Base-by-base conservation (phyloP, 2,329 filamentous ascomycete species). In the Aureobasidium subglaciale region DNA sequence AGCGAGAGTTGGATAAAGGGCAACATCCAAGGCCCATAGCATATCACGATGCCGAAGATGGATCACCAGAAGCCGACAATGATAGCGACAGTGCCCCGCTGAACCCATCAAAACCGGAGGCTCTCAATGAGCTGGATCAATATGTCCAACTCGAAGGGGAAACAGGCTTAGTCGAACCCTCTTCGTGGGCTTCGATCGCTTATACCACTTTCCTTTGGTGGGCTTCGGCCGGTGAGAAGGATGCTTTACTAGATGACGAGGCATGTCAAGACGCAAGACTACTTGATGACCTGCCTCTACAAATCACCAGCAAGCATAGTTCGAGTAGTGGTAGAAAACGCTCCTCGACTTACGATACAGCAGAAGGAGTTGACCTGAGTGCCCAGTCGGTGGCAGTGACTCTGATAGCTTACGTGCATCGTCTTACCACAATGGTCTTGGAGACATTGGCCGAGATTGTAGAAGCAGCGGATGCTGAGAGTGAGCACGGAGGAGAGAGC, bases 131-230 rank as follows among this genome's bases (percentile, higher is more conserved):
- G 7, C 27, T 46, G 16, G 60, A 61, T 5, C 27, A 61, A 24
- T 58, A 42, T 42, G 56, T 54, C 18, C 50, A 56, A 8, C 43
- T 63, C 6, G 60, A 63, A 35, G 60, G 60, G 55, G 65, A 65
- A 35, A 48, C 56, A 15, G 62, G 68, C 10, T 59, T 80, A 1
- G 76, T 82, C 8, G 81, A 85, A 61, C 76, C 80, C 3, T 68
- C 77, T 34, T 79, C 79, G 0, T 85, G 82, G 88, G 78, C 86
- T 0, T 83, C 86, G 1, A 79, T 92, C 24, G 88, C 88, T 5
- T 93, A 92, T 70, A 83, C 81, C 55, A 85, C 86, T 22, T 91
- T 92, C 73, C 89, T 92, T 80, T 93, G 88, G 88, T 93, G 89
- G 88, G 88, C 88, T 2, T 89, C 85, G 15, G 87, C 88, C 0